Percentiles rank a stretch among this genome's conserved stretches.
Conservation (phyloP, 2,329 filamentous ascomycete genomes). For the Venturia pyrina region DNA sequence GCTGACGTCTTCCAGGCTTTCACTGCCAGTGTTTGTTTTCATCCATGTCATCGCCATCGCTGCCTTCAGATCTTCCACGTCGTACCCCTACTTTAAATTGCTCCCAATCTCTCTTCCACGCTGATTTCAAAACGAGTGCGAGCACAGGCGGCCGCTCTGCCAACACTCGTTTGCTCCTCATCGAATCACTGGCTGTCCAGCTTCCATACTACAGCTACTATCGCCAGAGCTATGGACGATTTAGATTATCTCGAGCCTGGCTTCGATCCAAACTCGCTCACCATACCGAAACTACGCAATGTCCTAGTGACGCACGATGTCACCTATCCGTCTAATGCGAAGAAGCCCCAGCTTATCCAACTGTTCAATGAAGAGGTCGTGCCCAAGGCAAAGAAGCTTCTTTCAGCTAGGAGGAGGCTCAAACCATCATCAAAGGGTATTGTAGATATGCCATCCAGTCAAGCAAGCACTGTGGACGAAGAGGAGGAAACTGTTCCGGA, state of each 20-base stretch:
- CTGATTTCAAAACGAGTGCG: too few relatives aligned
- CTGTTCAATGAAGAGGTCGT: conserved; percentile 72
- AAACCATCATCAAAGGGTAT: conserved; percentile 86
- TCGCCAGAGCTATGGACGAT: conserved; percentile 31
- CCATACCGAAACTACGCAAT: conserved; percentile 77
- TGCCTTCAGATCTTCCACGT: too few relatives aligned
- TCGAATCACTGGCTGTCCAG: not conserved
- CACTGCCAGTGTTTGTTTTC: too few relatives aligned
- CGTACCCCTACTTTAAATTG: too few relatives aligned
- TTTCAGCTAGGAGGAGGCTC: conserved; percentile 64
- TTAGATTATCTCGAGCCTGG: conserved; percentile 75
- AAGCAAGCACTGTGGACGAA: conserved; percentile 53
- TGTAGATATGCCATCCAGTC: conserved; percentile 52
- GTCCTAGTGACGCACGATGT: conserved; percentile 87
- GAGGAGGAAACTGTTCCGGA: conserved; percentile 21
- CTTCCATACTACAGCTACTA: not conserved
- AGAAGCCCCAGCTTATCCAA: conserved; percentile 79
- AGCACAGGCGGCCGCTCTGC: too few relatives aligned
- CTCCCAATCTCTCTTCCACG: too few relatives aligned
- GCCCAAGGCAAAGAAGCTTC: conserved; percentile 66
- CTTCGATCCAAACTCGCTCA: conserved; percentile 77
- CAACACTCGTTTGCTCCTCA: not conserved
- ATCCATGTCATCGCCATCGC: too few relatives aligned
- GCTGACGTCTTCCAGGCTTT: too few relatives aligned
- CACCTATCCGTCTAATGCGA: conserved; percentile 76